Base-by-base conservation (phyloP, 2,329 filamentous ascomycete species). In the Colletotrichum incanum region DNA sequence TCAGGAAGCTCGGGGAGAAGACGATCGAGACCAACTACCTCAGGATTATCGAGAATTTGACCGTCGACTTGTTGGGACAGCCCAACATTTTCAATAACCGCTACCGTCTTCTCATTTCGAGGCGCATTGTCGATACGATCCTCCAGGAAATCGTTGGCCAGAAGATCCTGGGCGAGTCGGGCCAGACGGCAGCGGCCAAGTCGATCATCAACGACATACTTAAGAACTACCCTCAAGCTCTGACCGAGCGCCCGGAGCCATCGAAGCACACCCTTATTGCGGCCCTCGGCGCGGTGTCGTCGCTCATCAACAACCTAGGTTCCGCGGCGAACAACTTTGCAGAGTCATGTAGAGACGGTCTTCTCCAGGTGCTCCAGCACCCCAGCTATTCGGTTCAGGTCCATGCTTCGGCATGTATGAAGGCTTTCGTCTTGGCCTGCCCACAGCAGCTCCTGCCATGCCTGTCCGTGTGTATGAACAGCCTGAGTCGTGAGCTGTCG, bases 361-460 rank as follows among this genome's bases (percentile, higher is more conserved):
- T 99, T 41, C 86, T 98, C 49, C 95, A 98, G 80, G 94, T 98
- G 7, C 86, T 98, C 34, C 94, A 97, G 77, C 96, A 99, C 81
- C 94, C 95, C 0, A 98, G 94, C 82, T 98, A 98, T 81, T 96
- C 95, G 5, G 96, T 99, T 2, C 96, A 99, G 79, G 91, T 98
- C 3, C 93, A 96, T 77, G 92, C 94, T 1, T 94, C 96, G 5
- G 90, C 93, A 73, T 98, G 95, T 78, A 86, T 98, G 76, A 94
- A 96, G 76, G 91, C 89, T 0, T 96, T 98, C 78, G 94, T 97
- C 0, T 86, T 98, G 54, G 95, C 95, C 18, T 98, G 95, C 76
- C 96, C 96, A 5, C 94, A 97, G 76, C 96, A 98, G 79, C 89
- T 99, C 7, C 85, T 98, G 6, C 94, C 94, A 3, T 96, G 95